These are phyloP conservation scores for Cytauxzoon felis DNA, from an alignment of 169 alveolate genomes.

Conservation along the genomic window DNA sequence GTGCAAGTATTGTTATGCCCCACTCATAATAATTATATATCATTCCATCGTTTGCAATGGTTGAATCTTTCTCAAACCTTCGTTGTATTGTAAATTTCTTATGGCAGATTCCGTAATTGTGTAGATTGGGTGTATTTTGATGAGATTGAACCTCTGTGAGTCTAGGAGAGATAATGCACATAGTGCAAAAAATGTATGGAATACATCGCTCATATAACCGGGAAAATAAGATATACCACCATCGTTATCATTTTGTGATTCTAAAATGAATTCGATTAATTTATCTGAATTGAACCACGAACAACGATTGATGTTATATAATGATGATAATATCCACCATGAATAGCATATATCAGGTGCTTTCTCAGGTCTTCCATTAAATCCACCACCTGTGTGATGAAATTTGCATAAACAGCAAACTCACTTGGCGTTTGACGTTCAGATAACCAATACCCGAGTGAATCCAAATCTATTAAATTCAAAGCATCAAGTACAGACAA, in stretches of 20 bases:
- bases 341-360: slow-evolving; percentile 95
- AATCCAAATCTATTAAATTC: slow-evolving; percentile 28
- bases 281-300: slow-evolving; percentile 82
- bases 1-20: no score
- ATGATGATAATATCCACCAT: slow-evolving; percentile 93
- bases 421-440: slow-evolving; percentile 85
- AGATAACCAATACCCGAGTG: slow-evolving; percentile 84
- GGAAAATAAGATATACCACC: slow-evolving; percentile 96
- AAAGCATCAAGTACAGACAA: slow-evolving; percentile 45
- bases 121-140: slow-evolving; percentile 61
- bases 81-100: no score
- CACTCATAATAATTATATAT: no score
- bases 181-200: slow-evolving; percentile 93
- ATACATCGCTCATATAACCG: slow-evolving; percentile 91
- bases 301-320: slow-evolving; percentile 80
- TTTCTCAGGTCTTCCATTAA: slow-evolving; percentile 95
- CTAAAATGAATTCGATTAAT: slow-evolving; percentile 79
- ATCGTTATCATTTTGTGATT: slow-evolving; percentile 81
- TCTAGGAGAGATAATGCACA: slow-evolving; percentile 88
- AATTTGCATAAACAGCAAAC: not conserved
- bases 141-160: slow-evolving; percentile 14
- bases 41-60: no score
- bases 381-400: slow-evolving; percentile 83
- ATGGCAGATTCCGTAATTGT: slow-evolving; percentile 58
- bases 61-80: no score